A percentile compares a stretch with the other conserved stretches of the same genome.
phyloP scores from a whole-genome alignment of 176 grass and related monocot species.

The Oryza glaberrima region DNA sequence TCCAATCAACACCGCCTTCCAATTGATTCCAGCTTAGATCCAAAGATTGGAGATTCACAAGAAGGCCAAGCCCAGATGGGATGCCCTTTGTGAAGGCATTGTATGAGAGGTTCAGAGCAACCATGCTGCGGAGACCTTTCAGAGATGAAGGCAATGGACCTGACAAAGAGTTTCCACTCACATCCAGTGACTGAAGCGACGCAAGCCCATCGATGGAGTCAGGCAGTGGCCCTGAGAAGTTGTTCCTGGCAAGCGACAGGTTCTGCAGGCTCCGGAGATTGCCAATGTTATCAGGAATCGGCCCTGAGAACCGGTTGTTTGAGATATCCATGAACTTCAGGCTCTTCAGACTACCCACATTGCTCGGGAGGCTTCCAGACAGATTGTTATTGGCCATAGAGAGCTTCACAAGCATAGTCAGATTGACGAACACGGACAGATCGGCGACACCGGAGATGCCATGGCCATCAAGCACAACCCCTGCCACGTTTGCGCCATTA shows the following conservation, averaged over 20 bases:
- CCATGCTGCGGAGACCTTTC: conserved; percentile 71
- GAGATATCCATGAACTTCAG: conserved; percentile 87
- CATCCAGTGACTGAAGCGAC: conserved; percentile 82
- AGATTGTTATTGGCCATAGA: conserved; percentile 89
- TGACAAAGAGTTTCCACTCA: conserved; percentile 73
- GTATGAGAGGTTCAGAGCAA: conserved; percentile 67
- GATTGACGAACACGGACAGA: conserved; percentile 81
- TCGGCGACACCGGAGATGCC: conserved; percentile 72
- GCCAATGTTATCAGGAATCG: conserved; percentile 63
- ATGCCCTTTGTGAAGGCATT: conserved; percentile 87
- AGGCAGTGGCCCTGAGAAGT: conserved; percentile 80
- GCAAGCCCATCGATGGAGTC: conserved; percentile 66
- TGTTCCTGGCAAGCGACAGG: conserved; percentile 77
- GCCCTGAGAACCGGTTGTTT: conserved; percentile 69
- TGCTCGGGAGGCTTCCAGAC: conserved; percentile 67
- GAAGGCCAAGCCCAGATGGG: conserved; percentile 65
- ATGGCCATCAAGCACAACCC: conserved; percentile 79
- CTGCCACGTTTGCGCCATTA: conserved; percentile 75
- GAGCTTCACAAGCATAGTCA: conserved; percentile 80
- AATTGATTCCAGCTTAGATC: conserved; percentile 94
- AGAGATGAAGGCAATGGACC: conserved; percentile 58
- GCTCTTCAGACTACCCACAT: conserved; percentile 65
- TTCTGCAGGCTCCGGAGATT: conserved; percentile 81
- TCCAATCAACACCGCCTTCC: conserved; percentile 88
- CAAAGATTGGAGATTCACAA: conserved; percentile 68